These are phyloP conservation scores for Parachaetomium inaequale DNA, from an alignment of 495 filamentous ascomycete species.

Conservation along the genomic window DNA sequence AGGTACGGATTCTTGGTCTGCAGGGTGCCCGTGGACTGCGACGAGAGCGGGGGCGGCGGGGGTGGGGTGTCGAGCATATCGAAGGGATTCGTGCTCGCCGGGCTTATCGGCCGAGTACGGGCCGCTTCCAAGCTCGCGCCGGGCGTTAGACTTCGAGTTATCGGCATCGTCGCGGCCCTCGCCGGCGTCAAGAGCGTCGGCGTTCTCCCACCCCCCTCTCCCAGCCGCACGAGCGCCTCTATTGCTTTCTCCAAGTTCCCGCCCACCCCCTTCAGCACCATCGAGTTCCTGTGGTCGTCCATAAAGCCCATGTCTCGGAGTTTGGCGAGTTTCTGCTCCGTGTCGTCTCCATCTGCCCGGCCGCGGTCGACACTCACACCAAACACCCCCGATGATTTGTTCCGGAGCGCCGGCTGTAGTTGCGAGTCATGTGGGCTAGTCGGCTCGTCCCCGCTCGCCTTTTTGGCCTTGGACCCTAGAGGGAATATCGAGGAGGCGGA, in stretches of 20 bases:
- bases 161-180: conserved; percentile 33
- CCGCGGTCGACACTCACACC: conserved; percentile 57
- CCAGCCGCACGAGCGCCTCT: conserved; percentile 75
- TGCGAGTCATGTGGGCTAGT: conserved; percentile 29
- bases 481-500: conserved; percentile 68
- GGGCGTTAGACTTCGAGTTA: conserved; percentile 45
- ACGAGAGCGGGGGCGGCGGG: conserved; percentile 50
- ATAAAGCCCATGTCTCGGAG: conserved; percentile 90
- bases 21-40: conserved; percentile 55
- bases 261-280: conserved; percentile 70
- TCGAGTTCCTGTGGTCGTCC: conserved; percentile 75
- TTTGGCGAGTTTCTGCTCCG: conserved; percentile 66
- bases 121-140: conserved; percentile 31
- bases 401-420: conserved; percentile 36
- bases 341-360: conserved; percentile 44
- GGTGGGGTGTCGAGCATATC: conserved; percentile 48
- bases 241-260: conserved; percentile 83
- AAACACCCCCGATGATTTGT: conserved; percentile 62
- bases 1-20: conserved; percentile 52
- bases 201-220: conserved; percentile 56
- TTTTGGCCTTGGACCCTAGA: conserved; percentile 42
- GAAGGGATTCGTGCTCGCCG: conserved; percentile 65
- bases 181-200: conserved; percentile 38
- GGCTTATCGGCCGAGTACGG: conserved; percentile 33
- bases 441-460: conserved; percentile 15